Evolutionary conservation across 1,284 basidiomycete genomes (phyloP).

Genomic region (Puccinia coronata): DNA sequence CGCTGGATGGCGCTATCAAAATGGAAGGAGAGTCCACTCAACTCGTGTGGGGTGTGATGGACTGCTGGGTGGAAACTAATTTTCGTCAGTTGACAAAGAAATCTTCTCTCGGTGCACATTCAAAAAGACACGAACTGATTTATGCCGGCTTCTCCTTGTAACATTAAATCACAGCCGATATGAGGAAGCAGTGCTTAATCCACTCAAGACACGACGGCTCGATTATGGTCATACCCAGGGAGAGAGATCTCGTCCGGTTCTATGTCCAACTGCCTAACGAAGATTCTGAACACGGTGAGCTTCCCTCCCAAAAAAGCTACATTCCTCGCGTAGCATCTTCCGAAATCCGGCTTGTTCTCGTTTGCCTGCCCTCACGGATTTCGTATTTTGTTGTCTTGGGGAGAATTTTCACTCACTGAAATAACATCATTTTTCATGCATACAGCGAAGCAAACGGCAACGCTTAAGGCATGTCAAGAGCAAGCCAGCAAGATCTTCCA

Average conservation of each 20-base stretch:
- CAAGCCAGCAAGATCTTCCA: conserved; percentile 60
- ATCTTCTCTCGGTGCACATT: too few relatives aligned
- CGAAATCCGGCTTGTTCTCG: neutral
- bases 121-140: too few relatives aligned
- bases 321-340: conserved; percentile 3
- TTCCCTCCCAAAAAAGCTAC: neutral
- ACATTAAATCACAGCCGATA: conserved; percentile 48
- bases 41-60: conserved; percentile 59
- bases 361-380: neutral
- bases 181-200: conserved; percentile 56
- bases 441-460: conserved; percentile 56
- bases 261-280: conserved; percentile 57
- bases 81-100: conserved; percentile 42
- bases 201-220: conserved; percentile 56
- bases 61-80: conserved; percentile 54
- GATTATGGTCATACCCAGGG: conserved; percentile 58
- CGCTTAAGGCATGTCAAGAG: conserved; percentile 58
- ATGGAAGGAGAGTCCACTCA: conserved; percentile 59
- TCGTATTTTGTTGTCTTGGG: neutral
- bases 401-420: neutral
- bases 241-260: conserved; percentile 56
- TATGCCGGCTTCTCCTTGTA: conserved; percentile 46
- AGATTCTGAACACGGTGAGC: conserved; percentile 42
- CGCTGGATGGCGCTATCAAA: conserved; percentile 56
- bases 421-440: too few relatives aligned